phyloP scores from a whole-genome alignment of 768 basidiomycete genomes.

The Rhodotorula kratochvilovae region DNA sequence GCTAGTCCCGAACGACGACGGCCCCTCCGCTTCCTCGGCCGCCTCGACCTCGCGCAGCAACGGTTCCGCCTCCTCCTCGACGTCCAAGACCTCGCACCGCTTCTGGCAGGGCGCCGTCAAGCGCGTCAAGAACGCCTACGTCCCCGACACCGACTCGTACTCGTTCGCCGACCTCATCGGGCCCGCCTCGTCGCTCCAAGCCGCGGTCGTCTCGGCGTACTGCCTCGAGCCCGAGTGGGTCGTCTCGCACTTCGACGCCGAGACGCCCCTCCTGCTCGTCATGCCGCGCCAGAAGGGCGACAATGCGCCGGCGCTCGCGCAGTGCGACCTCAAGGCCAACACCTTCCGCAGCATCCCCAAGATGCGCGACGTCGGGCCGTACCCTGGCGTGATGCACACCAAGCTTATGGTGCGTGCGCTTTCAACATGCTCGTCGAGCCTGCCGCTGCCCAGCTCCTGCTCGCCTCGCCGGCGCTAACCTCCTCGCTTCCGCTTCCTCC shows the following conservation, averaged over 20 bases:
- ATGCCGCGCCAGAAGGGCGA: conserved; percentile 1
- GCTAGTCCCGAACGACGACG: background rate
- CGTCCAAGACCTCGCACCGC: background rate
- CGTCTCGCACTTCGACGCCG: conserved; percentile 9
- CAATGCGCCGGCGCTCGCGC: background rate
- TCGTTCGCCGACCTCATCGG: conserved; percentile 37
- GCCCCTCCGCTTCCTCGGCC: background rate
- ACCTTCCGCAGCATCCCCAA: conserved; percentile 10
- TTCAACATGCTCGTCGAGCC: background rate
- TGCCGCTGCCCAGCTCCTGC: too few relatives aligned
- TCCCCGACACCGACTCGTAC: conserved; percentile 9
- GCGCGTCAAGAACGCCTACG: conserved; percentile 6
- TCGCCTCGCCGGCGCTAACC: background rate
- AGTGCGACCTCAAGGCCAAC: background rate
- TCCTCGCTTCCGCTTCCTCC: background rate
- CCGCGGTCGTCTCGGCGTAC: conserved; percentile 43
- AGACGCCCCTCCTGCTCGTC: conserved; percentile 20
- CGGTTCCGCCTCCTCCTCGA: background rate
- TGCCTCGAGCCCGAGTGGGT: conserved; percentile 31
- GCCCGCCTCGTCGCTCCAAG: conserved; percentile 38
- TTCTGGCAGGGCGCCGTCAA: conserved; percentile 28
- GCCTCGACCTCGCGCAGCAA: background rate
- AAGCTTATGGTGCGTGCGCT: conserved; percentile 14
- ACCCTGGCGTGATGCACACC: conserved; percentile 20
- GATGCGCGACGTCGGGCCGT: too few relatives aligned